Conservation (phyloP, 257 asterid species). For the Scutellaria baicalensis region DNA sequence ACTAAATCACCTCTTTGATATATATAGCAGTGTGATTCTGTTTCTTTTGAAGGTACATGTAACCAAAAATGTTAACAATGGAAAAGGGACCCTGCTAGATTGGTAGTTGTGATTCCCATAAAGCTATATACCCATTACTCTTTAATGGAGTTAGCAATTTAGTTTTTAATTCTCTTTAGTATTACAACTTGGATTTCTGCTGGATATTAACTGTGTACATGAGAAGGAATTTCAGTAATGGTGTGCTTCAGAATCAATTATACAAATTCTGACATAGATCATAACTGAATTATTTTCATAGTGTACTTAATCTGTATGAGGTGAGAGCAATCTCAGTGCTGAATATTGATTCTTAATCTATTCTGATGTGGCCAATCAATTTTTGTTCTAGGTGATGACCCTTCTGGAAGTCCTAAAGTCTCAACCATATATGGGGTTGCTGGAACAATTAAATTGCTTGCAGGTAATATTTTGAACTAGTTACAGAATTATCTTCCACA, state of each 20-base stretch:
- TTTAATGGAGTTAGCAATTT: background rate
- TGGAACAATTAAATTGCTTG: constrained; percentile 89
- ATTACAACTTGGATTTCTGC: background rate
- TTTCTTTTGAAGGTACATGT: background rate
- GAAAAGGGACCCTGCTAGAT: background rate
- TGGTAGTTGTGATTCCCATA: background rate
- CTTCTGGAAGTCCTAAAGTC: constrained; percentile 50
- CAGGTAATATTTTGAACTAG: constrained; percentile 48
- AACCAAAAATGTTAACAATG: background rate
- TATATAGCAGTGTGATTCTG: background rate
- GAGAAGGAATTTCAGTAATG: background rate
- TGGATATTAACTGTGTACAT: background rate
- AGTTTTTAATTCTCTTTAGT: background rate
- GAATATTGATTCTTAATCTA: constrained; percentile 2
- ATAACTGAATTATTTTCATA: background rate
- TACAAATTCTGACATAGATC: background rate
- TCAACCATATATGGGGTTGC: constrained; percentile 79
- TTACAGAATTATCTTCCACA: background rate
- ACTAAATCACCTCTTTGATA: background rate
- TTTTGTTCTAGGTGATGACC: constrained; percentile 40
- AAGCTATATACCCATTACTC: background rate
- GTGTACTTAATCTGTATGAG: background rate
- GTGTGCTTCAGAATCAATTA: background rate
- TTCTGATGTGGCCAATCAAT: background rate
- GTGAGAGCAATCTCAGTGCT: background rate